Base-by-base conservation (phyloP, 768 basidiomycete species). In the Leucosporidium scottii region DNA sequence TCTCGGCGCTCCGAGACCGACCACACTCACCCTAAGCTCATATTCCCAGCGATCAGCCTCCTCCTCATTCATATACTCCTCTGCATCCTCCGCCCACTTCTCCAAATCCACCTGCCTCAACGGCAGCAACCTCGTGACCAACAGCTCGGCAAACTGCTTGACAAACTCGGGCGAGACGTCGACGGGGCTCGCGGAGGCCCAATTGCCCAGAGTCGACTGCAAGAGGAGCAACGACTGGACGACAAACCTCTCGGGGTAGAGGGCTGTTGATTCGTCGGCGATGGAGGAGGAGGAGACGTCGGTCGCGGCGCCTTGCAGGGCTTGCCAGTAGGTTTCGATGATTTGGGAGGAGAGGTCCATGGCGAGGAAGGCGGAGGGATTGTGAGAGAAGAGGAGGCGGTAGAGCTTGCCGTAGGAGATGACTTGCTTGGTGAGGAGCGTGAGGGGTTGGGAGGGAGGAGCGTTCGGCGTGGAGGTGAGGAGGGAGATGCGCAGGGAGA, bases 11-110 rank as follows among this genome's bases (percentile, higher is more conserved):
- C n/a, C 34, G 30, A 3, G 49, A 47, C 25, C 67, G 28, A 66
- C 36, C 1, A 55, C 2, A 67, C 87, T 34, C 74, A 94, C 93
- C 70, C 94, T 83, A 67, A 96, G 85, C 74, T 94, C 91, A 74
- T 84, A 97, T 74, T 93, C 88, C 93, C 93, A 97, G 65, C 89
- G 85, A 49, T 93, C 92, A 53, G 86, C 47, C 49, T 91, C 91
- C 78, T 97, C 92, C 15, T 85, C 78, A 67, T 91, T 90, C 17
- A 94, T 84, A 91, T 92, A 99, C 74, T 93, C 90, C 80, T 99
- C 94, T 0, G 93, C 92, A 76, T 93, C 91, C 21, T 83, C 82
- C 79, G 87, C 82, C 90, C 93, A 92, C 7, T 83, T 83, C 71
- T 91, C 85, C 15, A 97, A 82, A 77, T 97, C 94, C 2, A 82